Percentiles rank a stretch among this genome's conserved stretches.
Evolutionary conservation across 441 rosid genomes (phyloP).

Genomic region (Geranium incanum): DNA sequence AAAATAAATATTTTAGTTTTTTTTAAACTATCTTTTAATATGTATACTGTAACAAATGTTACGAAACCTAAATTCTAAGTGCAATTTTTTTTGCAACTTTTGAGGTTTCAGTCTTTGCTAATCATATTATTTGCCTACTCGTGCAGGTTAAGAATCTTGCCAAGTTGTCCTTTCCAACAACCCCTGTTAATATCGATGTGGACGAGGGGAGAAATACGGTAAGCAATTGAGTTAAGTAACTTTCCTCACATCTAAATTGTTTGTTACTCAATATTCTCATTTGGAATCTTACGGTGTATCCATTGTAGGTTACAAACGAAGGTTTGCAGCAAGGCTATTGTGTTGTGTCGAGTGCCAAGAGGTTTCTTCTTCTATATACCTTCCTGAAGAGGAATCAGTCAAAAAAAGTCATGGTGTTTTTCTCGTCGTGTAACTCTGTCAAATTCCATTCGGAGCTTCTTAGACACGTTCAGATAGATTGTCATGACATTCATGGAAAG

Average conservation of each 20-base stretch:
- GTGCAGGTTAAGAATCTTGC: conserved; percentile 92
- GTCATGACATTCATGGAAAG: conserved; percentile 87
- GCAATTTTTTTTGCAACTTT: background rate
- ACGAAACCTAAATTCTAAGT: background rate
- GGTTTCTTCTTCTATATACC: conserved; percentile 78
- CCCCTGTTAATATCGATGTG: conserved; percentile 76
- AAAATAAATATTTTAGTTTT: no score
- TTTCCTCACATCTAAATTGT: background rate
- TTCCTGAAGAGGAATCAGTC: conserved; percentile 78
- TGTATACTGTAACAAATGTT: background rate
- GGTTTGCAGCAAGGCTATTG: conserved; percentile 92
- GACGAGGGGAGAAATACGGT: conserved; percentile 84
- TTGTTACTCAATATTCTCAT: background rate
- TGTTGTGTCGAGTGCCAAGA: conserved; percentile 71
- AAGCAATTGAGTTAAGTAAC: background rate
- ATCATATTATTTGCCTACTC: background rate
- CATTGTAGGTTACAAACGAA: conserved; percentile 82
- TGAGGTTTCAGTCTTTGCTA: background rate
- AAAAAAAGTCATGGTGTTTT: conserved; percentile 96
- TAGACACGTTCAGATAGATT: conserved; percentile 60
- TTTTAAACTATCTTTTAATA: no score
- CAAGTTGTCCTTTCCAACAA: conserved; percentile 73
- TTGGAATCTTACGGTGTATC: conserved; percentile 13
- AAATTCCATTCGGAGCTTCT: conserved; percentile 82
- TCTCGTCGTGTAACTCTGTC: conserved; percentile 93